A percentile compares a stretch with the other conserved stretches of the same genome.
Evolutionary conservation across 2,329 filamentous ascomycete species (phyloP).

Genomic region (Fusarium heterosporum): DNA sequence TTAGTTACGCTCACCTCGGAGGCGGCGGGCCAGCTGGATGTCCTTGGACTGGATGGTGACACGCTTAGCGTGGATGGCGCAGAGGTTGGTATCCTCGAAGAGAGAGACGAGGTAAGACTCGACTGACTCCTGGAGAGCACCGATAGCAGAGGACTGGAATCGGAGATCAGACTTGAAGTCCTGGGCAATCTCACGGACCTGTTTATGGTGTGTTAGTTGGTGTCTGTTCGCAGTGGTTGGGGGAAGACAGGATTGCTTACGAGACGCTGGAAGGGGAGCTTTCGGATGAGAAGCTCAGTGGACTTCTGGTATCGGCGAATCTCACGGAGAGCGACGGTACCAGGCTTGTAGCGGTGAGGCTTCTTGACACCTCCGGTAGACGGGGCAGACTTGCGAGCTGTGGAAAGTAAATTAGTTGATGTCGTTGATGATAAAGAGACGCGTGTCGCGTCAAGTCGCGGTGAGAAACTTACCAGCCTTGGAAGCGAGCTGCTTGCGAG

Average conservation of each 20-base stretch:
- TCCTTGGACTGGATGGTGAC: slow-evolving; percentile 98
- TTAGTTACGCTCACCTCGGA: slow-evolving; percentile 94
- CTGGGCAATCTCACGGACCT: slow-evolving; percentile 93
- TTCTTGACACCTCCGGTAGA: slow-evolving; percentile 98
- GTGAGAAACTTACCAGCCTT: slow-evolving; percentile 74
- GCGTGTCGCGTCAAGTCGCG: slow-evolving; percentile 29
- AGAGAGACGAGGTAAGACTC: slow-evolving; percentile 99
- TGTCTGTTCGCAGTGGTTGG: neutral
- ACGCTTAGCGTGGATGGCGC: slow-evolving; percentile 99
- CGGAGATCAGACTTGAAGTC: slow-evolving; percentile 95
- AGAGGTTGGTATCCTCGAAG: slow-evolving; percentile 98
- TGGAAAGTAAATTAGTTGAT: slow-evolving; percentile 21
- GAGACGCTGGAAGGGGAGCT: slow-evolving; percentile 97
- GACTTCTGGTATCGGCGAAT: slow-evolving; percentile 99
- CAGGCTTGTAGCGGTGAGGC: slow-evolving; percentile 90
- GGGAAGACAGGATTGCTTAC: slow-evolving; percentile 59
- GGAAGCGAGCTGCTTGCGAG: slow-evolving; percentile 97
- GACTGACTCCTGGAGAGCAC: slow-evolving; percentile 96
- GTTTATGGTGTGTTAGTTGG: slow-evolving; percentile 31
- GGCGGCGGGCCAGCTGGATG: slow-evolving; percentile 94
- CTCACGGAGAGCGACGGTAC: slow-evolving; percentile 97
- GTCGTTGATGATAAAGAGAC: slow-evolving; percentile 10
- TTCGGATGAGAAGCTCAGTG: slow-evolving; percentile 94
- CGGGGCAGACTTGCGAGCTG: slow-evolving; percentile 91
- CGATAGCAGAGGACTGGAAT: slow-evolving; percentile 98